Percentiles rank a stretch among this genome's conserved stretches.
These are phyloP conservation scores for Hypoxylon sp. DNA, from an alignment of 2,329 filamentous ascomycete species.

Conservation along the genomic window DNA sequence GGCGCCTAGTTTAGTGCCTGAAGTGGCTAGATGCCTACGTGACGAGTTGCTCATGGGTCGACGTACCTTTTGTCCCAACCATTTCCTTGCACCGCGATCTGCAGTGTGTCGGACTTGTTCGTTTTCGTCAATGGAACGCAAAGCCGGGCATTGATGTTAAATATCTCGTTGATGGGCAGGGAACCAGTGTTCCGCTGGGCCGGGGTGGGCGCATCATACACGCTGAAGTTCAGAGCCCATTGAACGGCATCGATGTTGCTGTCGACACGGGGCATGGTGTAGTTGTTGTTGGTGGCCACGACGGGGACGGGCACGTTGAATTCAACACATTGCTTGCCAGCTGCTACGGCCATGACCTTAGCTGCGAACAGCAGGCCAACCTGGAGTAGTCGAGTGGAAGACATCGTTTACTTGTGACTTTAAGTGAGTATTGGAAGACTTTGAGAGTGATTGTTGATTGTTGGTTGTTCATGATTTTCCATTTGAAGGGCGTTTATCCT, in stretches of 20 bases:
- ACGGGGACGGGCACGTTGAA: slow-evolving; percentile 18
- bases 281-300: slow-evolving; percentile 28
- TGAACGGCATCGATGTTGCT: slow-evolving; percentile 47
- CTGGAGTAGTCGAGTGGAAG: slow-evolving; percentile 17
- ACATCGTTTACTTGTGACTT: slow-evolving; percentile 11
- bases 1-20: slow-evolving; percentile 47
- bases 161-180: slow-evolving; percentile 30
- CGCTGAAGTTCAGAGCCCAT: slow-evolving; percentile 41
- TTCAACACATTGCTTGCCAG: slow-evolving; percentile 23
- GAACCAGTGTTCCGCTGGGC: slow-evolving; percentile 22
- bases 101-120: slow-evolving; percentile 45
- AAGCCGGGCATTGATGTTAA: slow-evolving; percentile 42
- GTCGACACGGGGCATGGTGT: slow-evolving; percentile 43
- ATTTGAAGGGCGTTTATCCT: slow-evolving; percentile 9
- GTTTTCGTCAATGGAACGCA: slow-evolving; percentile 37
- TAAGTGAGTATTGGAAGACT: slow-evolving; percentile 7
- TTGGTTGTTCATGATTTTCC: slow-evolving; percentile 4
- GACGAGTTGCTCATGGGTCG: slow-evolving; percentile 4
- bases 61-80: slow-evolving; percentile 24
- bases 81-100: slow-evolving; percentile 48
- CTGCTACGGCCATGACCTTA: slow-evolving; percentile 14
- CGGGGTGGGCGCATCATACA: slow-evolving; percentile 30
- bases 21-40: slow-evolving; percentile 8
- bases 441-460: background rate
- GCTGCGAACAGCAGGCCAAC: slow-evolving; percentile 19